Evolutionary conservation across 805 yeast genomes (phyloP).

Genomic region (Myxozyma vanderwaltii): DNA sequence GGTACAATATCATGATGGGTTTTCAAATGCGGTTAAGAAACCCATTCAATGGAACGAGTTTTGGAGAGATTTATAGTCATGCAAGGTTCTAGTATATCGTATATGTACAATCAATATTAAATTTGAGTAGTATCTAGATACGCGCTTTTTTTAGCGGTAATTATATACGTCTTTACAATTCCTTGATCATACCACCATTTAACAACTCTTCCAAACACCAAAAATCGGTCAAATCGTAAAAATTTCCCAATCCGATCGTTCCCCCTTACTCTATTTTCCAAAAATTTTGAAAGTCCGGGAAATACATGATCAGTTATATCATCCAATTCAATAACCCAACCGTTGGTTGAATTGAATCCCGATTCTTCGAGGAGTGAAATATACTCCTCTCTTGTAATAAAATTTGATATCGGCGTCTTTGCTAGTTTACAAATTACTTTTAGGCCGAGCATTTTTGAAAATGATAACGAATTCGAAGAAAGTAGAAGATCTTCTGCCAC

Average conservation of each 20-base stretch:
- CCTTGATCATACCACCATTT: conserved; percentile 23
- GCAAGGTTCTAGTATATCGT: not conserved
- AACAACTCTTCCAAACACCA: conserved; percentile 16
- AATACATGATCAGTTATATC: conserved; percentile 27
- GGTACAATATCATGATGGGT: conserved; percentile 88
- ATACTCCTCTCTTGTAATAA: conserved; percentile 14
- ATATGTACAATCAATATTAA: not conserved
- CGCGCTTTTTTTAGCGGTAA: conserved; percentile 9
- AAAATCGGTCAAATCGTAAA: conserved; percentile 16
- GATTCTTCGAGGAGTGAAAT: not conserved
- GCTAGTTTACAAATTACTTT: conserved; percentile 8
- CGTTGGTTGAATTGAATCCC: conserved; percentile 17
- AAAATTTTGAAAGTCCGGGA: conserved; percentile 21
- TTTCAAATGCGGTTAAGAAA: conserved; percentile 82
- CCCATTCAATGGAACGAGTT: conserved; percentile 71
- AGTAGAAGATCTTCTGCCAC: conserved; percentile 25
- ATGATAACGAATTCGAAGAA: not conserved
- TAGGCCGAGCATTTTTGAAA: not conserved
- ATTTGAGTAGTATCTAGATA: no score
- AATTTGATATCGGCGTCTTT: conserved; percentile 20
- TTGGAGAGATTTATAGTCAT: conserved; percentile 46
- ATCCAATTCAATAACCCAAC: conserved; percentile 18
- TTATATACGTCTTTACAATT: conserved; percentile 15
- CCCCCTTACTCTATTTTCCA: conserved; percentile 8
- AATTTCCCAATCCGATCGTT: conserved; percentile 8